phyloP scores from a whole-genome alignment of 345 rosid genomes.

The Moricandia arvensis region DNA sequence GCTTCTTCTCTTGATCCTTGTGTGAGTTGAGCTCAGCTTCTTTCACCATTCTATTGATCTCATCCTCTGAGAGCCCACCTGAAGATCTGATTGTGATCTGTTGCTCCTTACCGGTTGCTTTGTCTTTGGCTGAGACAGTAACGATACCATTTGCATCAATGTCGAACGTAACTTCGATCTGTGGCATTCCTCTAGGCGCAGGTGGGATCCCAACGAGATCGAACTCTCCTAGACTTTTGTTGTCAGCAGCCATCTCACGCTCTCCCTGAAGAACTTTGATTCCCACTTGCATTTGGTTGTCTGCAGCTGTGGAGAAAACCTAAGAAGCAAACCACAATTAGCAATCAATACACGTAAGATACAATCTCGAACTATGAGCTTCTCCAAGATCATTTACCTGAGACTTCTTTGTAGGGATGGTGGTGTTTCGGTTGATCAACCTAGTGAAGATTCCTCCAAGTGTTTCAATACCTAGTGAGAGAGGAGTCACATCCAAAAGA shows the following conservation, averaged over 20 bases:
- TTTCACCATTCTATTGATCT: slow-evolving; percentile 53
- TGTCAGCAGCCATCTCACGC: slow-evolving; percentile 50
- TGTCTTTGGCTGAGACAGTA: slow-evolving; percentile 51
- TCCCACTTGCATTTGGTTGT: slow-evolving; percentile 50
- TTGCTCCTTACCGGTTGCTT: slow-evolving; percentile 45
- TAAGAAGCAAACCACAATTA: slow-evolving; percentile 22
- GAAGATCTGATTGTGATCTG: slow-evolving; percentile 51
- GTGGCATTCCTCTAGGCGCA: slow-evolving; percentile 48
- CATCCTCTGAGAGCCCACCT: slow-evolving; percentile 48
- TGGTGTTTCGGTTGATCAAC: slow-evolving; percentile 51
- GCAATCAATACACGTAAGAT: neutral
- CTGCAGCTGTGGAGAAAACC: slow-evolving; percentile 55
- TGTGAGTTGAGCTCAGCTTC: slow-evolving; percentile 51
- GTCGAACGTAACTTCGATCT: slow-evolving; percentile 49
- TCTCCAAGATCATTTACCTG: slow-evolving; percentile 37
- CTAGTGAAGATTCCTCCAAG: slow-evolving; percentile 55
- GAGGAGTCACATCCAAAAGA: slow-evolving; percentile 46
- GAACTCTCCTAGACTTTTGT: slow-evolving; percentile 51
- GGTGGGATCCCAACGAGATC: slow-evolving; percentile 53
- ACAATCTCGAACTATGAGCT: neutral
- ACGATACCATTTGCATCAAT: slow-evolving; percentile 53
- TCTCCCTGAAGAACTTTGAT: slow-evolving; percentile 54
- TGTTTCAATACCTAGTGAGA: slow-evolving; percentile 55
- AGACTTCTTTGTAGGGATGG: slow-evolving; percentile 60
- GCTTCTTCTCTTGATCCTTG: slow-evolving; percentile 47